A percentile compares a stretch with the other conserved stretches of the same genome.
Evolutionary conservation across 1,284 basidiomycete species (phyloP).

Genomic region (Xerocomus minutiporus): DNA sequence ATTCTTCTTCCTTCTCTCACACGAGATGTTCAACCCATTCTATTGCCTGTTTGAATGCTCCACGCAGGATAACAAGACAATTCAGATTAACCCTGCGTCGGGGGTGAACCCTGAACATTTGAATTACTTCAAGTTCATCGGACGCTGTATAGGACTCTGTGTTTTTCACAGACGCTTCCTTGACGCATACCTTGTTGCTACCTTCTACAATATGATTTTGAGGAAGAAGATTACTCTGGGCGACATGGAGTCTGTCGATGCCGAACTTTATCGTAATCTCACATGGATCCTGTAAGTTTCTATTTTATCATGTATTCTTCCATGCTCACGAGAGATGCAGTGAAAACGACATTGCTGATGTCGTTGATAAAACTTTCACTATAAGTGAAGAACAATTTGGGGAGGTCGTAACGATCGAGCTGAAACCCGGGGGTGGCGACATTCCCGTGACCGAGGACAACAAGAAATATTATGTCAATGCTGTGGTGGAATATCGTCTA

Average conservation of each 20-base stretch:
- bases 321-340: constrained; percentile 33
- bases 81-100: constrained; percentile 93
- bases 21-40: constrained; percentile 95
- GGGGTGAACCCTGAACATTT: constrained; percentile 94
- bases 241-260: constrained; percentile 86
- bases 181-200: constrained; percentile 94
- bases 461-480: constrained; percentile 92
- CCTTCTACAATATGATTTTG: constrained; percentile 97
- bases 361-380: constrained; percentile 87
- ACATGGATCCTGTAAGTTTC: constrained; percentile 86
- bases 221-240: constrained; percentile 84
- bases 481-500: constrained; percentile 88
- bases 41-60: constrained; percentile 97
- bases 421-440: constrained; percentile 77
- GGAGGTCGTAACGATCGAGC: constrained; percentile 86
- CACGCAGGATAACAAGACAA: constrained; percentile 93
- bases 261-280: constrained; percentile 81
- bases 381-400: constrained; percentile 93
- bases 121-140: constrained; percentile 98
- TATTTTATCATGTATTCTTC: background rate
- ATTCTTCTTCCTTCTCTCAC: constrained; percentile 88
- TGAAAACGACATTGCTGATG: constrained; percentile 86
- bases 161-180: constrained; percentile 96
- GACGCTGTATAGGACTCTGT: constrained; percentile 84
- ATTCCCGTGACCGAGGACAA: constrained; percentile 87